phyloP scores from a whole-genome alignment of 75 land plant genomes.

The Picea glauca region DNA sequence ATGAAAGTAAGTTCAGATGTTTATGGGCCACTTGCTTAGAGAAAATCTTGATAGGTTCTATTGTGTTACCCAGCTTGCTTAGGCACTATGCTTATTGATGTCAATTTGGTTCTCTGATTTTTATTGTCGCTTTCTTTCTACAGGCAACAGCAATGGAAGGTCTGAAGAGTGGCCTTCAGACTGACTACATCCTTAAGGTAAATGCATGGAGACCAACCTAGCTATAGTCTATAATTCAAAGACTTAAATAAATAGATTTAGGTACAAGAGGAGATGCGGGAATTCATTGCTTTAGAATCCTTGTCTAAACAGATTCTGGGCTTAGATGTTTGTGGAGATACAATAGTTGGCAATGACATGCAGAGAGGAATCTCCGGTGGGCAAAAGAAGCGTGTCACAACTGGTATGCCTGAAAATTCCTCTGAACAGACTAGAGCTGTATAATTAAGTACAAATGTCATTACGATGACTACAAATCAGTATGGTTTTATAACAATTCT shows the following conservation, averaged over 20 bases:
- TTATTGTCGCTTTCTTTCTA: background rate
- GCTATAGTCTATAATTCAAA: background rate
- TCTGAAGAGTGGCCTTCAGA: constrained; percentile 46
- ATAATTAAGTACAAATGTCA: constrained; percentile 42
- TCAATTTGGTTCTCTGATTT: background rate
- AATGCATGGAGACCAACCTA: constrained; percentile 1
- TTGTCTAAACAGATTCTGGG: constrained; percentile 50
- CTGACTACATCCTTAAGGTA: constrained; percentile 73
- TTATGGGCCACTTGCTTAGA: background rate
- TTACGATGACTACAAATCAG: constrained; percentile 41
- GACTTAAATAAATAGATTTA: background rate
- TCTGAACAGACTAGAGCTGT: constrained; percentile 78
- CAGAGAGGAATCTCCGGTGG: constrained; percentile 69
- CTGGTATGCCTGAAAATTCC: constrained; percentile 82
- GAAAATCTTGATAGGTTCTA: background rate
- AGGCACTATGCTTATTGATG: background rate
- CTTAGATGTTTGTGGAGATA: constrained; percentile 67
- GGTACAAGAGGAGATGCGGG: background rate
- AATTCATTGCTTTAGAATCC: background rate
- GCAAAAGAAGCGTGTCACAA: constrained; percentile 70
- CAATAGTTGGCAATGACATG: constrained; percentile 67
- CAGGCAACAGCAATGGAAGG: constrained; percentile 74
- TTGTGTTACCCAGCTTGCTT: background rate
- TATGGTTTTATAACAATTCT: background rate
- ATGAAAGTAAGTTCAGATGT: constrained; percentile 67